Base-by-base conservation (phyloP, 2,329 filamentous ascomycete genomes). In the Botrytis porri region DNA sequence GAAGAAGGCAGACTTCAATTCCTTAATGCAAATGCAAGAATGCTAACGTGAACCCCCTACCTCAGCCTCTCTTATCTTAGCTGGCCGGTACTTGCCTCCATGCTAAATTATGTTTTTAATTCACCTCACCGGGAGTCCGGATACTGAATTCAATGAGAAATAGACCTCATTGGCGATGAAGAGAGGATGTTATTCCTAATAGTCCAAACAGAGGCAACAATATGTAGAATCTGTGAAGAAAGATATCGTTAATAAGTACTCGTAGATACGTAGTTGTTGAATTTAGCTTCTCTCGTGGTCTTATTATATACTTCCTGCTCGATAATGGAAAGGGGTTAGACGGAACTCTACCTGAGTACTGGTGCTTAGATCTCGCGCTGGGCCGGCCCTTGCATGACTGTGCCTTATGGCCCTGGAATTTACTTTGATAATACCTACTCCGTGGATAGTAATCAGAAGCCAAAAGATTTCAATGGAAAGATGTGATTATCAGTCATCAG, bases 401-500 rank as follows among this genome's bases (percentile, higher is more conserved):
- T 60, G 57, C 57, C 32, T 16, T 16, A 3, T n/a, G 48, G 48
- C 48, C 48, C 48, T 54, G 29, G 22, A 60, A 14, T 20, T 60
- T 25, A 37, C 54, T 32, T 59, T 59, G 29, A 59, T 16, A 16
- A 16, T n/a, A n/a, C 48, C n/a, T 18, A 32, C n/a, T n/a, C n/a
- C n/a, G n/a, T n/a, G n/a, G 54, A 18, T 37, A 37, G 20, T 45
- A 9, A 29, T 37, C 43, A n/a, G 63, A 66, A 66, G 22, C 20
- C 63, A 51, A 51, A 51, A 66, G 63, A 66, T 14, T 51, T 37
- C 63, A 20, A 66, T 37, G 29, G 63, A 65, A 65, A 65, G 41
- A n/a, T n/a, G 7, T 25, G 7, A 22, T 32, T 20, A 32, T 32
- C 45, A 48, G 45, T 48, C 45, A 48, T 48, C 45, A 45, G n/a